Conservation (phyloP, 768 basidiomycete species). For the Pleurotus eryngii region DNA sequence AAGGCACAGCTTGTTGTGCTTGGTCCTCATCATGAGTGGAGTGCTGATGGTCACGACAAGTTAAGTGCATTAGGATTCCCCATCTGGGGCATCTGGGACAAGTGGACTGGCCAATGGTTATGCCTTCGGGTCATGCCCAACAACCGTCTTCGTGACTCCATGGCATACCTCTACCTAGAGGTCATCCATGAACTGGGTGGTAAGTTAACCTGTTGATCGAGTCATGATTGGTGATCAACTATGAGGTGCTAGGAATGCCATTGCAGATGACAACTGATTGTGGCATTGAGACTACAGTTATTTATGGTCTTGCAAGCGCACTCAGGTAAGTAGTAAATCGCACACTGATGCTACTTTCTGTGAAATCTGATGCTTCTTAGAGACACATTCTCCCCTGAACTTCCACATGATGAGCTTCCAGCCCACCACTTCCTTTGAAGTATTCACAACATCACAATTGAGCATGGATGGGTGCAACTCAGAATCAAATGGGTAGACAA, state of each 20-base stretch:
- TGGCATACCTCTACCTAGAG: slow-evolving; percentile 25
- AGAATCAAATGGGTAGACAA: slow-evolving; percentile 26
- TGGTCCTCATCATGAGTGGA: slow-evolving; percentile 29
- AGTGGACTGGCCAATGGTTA: slow-evolving; percentile 24
- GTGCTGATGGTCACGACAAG: slow-evolving; percentile 33
- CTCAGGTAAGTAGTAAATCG: slow-evolving; percentile 16
- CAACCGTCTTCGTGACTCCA: slow-evolving; percentile 18
- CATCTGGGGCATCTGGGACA: slow-evolving; percentile 23
- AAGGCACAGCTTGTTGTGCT: slow-evolving; percentile 12
- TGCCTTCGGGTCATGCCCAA: slow-evolving; percentile 28
- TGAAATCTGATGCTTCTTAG: slow-evolving; percentile 10
- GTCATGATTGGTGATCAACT: no score
- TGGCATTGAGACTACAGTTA: slow-evolving; percentile 22
- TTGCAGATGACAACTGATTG: slow-evolving; percentile 30
- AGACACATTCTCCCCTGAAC: slow-evolving; percentile 15
- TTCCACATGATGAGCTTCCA: slow-evolving; percentile 16
- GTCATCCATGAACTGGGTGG: slow-evolving; percentile 20
- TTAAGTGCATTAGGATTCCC: slow-evolving; percentile 28
- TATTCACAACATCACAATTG: slow-evolving; percentile 26
- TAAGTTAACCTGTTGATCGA: slow-evolving; percentile 8
- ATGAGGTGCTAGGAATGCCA: slow-evolving; percentile 22
- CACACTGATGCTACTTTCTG: background rate
- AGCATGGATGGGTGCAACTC: slow-evolving; percentile 25
- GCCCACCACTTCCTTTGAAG: slow-evolving; percentile 24
- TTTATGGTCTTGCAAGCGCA: slow-evolving; percentile 25